Percentiles rank a stretch among this genome's conserved stretches.
These are phyloP conservation scores for Exophiala sideris DNA, from an alignment of 2,329 filamentous ascomycete genomes.

Conservation along the genomic window DNA sequence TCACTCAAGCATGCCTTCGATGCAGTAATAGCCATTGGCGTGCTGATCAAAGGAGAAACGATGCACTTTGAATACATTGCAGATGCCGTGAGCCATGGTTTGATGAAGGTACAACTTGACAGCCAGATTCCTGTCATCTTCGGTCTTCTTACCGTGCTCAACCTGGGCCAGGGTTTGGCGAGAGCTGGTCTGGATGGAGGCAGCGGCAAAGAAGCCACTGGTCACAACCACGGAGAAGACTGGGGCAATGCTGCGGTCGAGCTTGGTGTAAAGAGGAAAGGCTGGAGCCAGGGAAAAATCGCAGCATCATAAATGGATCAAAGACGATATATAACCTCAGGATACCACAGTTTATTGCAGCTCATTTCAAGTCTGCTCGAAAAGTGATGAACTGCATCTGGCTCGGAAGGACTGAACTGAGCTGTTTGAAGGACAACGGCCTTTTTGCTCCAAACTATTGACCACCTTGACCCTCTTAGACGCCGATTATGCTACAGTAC, in stretches of 20 bases:
- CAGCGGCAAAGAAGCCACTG: constrained; percentile 40
- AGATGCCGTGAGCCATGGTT: constrained; percentile 81
- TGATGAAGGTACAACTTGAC: constrained; percentile 94
- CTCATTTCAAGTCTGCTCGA: background rate
- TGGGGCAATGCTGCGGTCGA: constrained; percentile 95
- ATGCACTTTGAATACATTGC: constrained; percentile 99
- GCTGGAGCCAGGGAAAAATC: constrained; percentile 71
- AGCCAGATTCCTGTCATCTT: constrained; percentile 86
- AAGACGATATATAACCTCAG: background rate
- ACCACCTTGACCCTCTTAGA: constrained; percentile 9
- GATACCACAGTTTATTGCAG: background rate
- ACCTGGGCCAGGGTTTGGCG: constrained; percentile 79
- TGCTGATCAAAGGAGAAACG: constrained; percentile 96
- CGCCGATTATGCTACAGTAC: constrained; percentile 24
- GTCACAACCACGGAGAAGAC: constrained; percentile 94
- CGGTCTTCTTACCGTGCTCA: constrained; percentile 84
- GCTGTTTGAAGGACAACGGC: background rate
- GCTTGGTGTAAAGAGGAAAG: constrained; percentile 80
- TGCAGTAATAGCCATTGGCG: constrained; percentile 90
- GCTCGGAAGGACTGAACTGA: background rate
- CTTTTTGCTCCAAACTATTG: background rate
- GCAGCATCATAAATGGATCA: constrained; percentile 27
- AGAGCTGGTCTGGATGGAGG: constrained; percentile 70
- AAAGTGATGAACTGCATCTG: background rate
- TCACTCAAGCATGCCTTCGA: constrained; percentile 59